Evolutionary conservation across 371 early-diverging fungal genomes (phyloP).

Genomic region (Lichtheimia ornata): DNA sequence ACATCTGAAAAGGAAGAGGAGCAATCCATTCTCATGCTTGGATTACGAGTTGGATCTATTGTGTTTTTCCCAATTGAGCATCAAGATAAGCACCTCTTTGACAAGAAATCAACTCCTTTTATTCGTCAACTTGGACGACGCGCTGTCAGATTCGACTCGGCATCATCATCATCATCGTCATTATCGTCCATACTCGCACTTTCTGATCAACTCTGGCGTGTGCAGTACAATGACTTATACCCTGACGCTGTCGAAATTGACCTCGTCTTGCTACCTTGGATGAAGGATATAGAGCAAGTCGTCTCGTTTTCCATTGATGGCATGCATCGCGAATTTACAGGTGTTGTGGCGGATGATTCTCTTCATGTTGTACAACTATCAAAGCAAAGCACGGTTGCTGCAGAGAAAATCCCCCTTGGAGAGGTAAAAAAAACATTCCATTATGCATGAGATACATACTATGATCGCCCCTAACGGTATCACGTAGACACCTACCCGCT

Average conservation of each 20-base stretch:
- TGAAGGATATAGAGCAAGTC: conserved; percentile 6
- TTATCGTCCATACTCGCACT: conserved; percentile 23
- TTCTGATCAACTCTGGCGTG: conserved; percentile 28
- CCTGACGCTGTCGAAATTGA: conserved; percentile 19
- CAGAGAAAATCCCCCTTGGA: conserved; percentile 19
- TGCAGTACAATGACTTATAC: conserved; percentile 11
- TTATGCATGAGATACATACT: background rate
- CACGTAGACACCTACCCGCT: conserved; percentile 1
- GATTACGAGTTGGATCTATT: conserved; percentile 11
- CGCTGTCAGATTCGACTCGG: background rate
- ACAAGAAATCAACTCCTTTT: background rate
- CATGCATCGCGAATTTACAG: conserved; percentile 9
- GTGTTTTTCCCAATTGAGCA: conserved; percentile 1
- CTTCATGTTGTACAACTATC: conserved; percentile 19
- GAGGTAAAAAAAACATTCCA: conserved; percentile 16
- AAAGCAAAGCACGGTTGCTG: conserved; percentile 8
- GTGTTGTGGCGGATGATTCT: conserved; percentile 22
- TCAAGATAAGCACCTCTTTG: background rate
- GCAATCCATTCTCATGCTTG: conserved; percentile 3
- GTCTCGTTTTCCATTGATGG: background rate
- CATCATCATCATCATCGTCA: background rate
- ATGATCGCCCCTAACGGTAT: background rate
- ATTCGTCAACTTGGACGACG: background rate
- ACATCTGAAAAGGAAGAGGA: background rate
- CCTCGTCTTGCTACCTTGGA: conserved; percentile 19